Evolutionary conservation across 2,329 filamentous ascomycete genomes (phyloP).

Genomic region (Penicillium aurantiogriseum): DNA sequence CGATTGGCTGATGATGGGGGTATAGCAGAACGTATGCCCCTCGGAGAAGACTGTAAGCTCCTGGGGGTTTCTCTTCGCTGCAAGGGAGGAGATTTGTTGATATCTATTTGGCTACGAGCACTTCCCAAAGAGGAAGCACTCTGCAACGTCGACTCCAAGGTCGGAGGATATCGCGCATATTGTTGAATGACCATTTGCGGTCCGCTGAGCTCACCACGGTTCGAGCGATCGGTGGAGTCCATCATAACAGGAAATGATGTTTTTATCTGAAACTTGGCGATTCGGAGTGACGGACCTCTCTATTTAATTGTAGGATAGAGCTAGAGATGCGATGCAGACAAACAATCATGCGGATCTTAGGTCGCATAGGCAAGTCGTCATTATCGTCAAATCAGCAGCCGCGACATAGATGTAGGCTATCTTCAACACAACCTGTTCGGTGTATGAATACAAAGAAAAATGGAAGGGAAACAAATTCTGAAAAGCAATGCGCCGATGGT

Average conservation of each 20-base stretch:
- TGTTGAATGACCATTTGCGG: constrained; percentile 38
- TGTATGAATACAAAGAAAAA: background rate
- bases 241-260: constrained; percentile 32
- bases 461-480: background rate
- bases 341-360: constrained; percentile 10
- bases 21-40: constrained; percentile 30
- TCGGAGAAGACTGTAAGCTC: constrained; percentile 41
- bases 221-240: constrained; percentile 25
- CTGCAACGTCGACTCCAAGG: constrained; percentile 36
- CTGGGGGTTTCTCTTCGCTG: constrained; percentile 40
- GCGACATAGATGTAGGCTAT: background rate
- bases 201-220: constrained; percentile 25
- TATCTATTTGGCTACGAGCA: constrained; percentile 32
- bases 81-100: constrained; percentile 38
- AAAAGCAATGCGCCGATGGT: background rate
- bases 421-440: background rate
- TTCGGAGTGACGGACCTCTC: background rate
- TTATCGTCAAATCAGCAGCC: constrained; percentile 7
- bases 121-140: constrained; percentile 40
- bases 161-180: constrained; percentile 39
- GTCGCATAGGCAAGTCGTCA: constrained; percentile 8
- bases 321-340: constrained; percentile 6
- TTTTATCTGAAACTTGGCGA: constrained; percentile 28
- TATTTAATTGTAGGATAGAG: background rate
- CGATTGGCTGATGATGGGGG: constrained; percentile 29